Conservation (phyloP, 2,329 filamentous ascomycete genomes). For the Leptoxyphium fumago region DNA sequence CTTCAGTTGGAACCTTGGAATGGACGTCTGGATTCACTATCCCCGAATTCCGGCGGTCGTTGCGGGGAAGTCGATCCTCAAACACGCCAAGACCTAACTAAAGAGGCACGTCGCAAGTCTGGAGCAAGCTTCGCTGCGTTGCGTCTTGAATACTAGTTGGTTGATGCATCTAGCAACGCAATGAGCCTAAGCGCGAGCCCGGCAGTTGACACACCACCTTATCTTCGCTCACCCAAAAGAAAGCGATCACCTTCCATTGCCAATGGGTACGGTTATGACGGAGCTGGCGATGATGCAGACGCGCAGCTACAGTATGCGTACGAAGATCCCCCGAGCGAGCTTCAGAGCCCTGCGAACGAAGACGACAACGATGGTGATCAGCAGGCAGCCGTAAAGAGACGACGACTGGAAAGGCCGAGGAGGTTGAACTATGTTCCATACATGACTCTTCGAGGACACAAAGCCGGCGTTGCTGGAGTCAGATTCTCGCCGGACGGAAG, state of each 20-base stretch:
- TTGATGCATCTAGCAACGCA: neutral
- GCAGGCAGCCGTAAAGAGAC: slow-evolving; percentile 6
- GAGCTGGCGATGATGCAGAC: neutral
- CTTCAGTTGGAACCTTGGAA: too few relatives aligned
- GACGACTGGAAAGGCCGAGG: slow-evolving; percentile 31
- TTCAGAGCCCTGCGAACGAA: slow-evolving; percentile 8
- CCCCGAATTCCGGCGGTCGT: too few relatives aligned
- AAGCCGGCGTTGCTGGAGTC: slow-evolving; percentile 65
- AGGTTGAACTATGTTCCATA: slow-evolving; percentile 53
- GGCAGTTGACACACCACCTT: neutral
- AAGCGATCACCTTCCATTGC: slow-evolving; percentile 4
- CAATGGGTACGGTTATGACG: neutral
- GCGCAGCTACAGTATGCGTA: slow-evolving; percentile 16
- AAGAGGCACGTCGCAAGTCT: too few relatives aligned
- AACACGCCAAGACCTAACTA: too few relatives aligned
- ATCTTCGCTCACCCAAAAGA: slow-evolving; percentile 14
- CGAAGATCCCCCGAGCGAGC: slow-evolving; percentile 15
- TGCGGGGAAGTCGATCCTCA: too few relatives aligned
- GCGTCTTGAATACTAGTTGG: too few relatives aligned
- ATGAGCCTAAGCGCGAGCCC: neutral
- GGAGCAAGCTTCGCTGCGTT: too few relatives aligned
- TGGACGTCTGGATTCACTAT: too few relatives aligned
- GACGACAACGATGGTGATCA: slow-evolving; percentile 2
- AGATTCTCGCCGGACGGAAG: slow-evolving; percentile 82
- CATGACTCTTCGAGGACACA: slow-evolving; percentile 62